These are phyloP conservation scores for Gnetum montanum DNA, from an alignment of 75 land plant species.

Conservation along the genomic window DNA sequence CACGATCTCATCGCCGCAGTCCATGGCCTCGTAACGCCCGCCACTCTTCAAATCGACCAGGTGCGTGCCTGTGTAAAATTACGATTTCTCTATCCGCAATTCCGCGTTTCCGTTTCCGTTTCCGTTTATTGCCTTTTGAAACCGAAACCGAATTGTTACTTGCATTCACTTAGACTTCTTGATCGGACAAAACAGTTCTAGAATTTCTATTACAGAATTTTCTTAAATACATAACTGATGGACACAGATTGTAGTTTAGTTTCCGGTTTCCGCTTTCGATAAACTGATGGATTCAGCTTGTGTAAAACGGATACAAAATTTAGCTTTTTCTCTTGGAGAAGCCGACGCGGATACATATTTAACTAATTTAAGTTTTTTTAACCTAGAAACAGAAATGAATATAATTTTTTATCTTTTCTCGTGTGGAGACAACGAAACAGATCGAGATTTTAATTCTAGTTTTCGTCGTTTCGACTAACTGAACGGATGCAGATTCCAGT, in stretches of 20 bases:
- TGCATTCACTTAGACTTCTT: background rate
- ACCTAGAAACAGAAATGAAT: too few relatives aligned
- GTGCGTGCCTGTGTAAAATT: conserved; percentile 9
- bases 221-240: background rate
- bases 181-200: background rate
- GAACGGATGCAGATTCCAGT: too few relatives aligned
- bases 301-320: too few relatives aligned
- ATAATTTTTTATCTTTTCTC: too few relatives aligned
- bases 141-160: background rate
- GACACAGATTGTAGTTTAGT: background rate
- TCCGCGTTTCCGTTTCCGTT: background rate
- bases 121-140: background rate
- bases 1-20: conserved; percentile 26
- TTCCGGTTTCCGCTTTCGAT: too few relatives aligned
- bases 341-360: too few relatives aligned
- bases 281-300: too few relatives aligned
- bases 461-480: too few relatives aligned
- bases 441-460: too few relatives aligned
- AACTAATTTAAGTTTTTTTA: too few relatives aligned
- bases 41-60: conserved; percentile 42
- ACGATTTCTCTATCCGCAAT: background rate
- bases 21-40: conserved; percentile 24
- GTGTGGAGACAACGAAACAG: too few relatives aligned
- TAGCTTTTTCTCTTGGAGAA: too few relatives aligned
- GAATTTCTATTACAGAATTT: background rate